Evolutionary conservation across 2,329 filamentous ascomycete genomes (phyloP).

Genomic region (Microdochium trichocladiopsis): DNA sequence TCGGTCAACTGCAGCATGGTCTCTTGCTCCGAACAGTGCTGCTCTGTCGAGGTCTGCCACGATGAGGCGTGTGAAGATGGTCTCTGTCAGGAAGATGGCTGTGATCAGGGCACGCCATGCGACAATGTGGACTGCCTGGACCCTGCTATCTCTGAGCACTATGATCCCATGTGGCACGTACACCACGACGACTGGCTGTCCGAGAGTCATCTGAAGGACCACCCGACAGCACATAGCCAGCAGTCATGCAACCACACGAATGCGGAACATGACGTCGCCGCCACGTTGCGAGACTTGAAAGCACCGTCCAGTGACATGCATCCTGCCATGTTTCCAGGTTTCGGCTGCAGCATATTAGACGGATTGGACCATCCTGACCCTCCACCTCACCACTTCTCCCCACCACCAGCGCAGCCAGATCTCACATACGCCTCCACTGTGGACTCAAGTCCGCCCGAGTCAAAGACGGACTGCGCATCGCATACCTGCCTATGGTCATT

Average conservation of each 20-base stretch:
- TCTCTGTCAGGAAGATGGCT: conserved; percentile 18
- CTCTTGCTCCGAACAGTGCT: conserved; percentile 14
- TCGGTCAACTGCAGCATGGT: conserved; percentile 14
- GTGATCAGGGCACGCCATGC: conserved; percentile 16
- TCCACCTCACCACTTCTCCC: conserved; percentile 3
- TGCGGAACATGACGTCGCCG: conserved; percentile 20
- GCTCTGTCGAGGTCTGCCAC: conserved; percentile 14
- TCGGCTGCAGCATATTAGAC: conserved; percentile 6
- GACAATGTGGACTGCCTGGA: conserved; percentile 17
- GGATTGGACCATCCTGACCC: conserved; percentile 5
- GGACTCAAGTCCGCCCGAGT: background rate
- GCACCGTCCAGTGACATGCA: conserved; percentile 7
- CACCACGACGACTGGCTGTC: conserved; percentile 1
- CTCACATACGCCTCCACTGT: conserved; percentile 1
- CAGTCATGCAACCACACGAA: conserved; percentile 18
- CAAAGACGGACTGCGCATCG: background rate
- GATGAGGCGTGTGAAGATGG: conserved; percentile 15
- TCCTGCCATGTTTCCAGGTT: conserved; percentile 3
- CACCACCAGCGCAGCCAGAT: conserved; percentile 2
- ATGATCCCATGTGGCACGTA: conserved; percentile 9
- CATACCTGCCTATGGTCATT: conserved; percentile 17
- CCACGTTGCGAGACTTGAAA: conserved; percentile 16
- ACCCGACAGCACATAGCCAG: conserved; percentile 1
- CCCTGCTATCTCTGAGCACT: conserved; percentile 1
- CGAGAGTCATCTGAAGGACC: background rate